Evolutionary conservation across 2,329 filamentous ascomycete genomes (phyloP).

Genomic region (Cladorrhinum sp.): DNA sequence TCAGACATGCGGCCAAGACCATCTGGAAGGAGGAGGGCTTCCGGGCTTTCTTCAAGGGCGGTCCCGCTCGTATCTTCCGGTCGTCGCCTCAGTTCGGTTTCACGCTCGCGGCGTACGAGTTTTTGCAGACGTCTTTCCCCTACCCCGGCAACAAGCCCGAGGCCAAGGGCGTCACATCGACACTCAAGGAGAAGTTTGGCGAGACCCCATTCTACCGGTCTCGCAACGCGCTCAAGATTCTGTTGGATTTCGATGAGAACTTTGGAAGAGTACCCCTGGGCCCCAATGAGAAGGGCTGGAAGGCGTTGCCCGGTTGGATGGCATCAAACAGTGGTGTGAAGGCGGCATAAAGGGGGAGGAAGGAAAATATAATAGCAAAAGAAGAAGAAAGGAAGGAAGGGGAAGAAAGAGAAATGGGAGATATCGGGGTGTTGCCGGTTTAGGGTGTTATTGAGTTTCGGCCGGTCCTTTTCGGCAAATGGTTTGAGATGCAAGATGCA

Average conservation of each 20-base stretch:
- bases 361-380: background rate
- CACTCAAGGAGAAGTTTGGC: slow-evolving; percentile 58
- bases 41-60: slow-evolving; percentile 97
- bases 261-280: slow-evolving; percentile 73
- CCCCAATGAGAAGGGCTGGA: slow-evolving; percentile 48
- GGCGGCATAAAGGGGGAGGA: slow-evolving; percentile 8
- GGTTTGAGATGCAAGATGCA: background rate
- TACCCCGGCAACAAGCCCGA: slow-evolving; percentile 59
- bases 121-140: slow-evolving; percentile 78
- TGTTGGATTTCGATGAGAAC: slow-evolving; percentile 89
- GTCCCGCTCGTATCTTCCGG: slow-evolving; percentile 88
- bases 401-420: background rate
- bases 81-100: slow-evolving; percentile 98
- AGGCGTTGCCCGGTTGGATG: slow-evolving; percentile 49
- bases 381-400: background rate
- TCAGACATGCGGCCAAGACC: slow-evolving; percentile 80
- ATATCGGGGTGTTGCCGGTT: background rate
- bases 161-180: slow-evolving; percentile 56
- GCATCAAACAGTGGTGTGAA: slow-evolving; percentile 34
- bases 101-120: slow-evolving; percentile 91
- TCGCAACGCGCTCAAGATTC: slow-evolving; percentile 90
- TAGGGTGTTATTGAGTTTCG: slow-evolving; percentile 7
- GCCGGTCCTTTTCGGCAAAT: slow-evolving; percentile 5
- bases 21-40: slow-evolving; percentile 91
- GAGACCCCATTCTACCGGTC: slow-evolving; percentile 58